Evolutionary conservation across 2,329 filamentous ascomycete genomes (phyloP), one percentile per base, ranked within the genome.

Genomic region (Fusarium nanum): DNA sequence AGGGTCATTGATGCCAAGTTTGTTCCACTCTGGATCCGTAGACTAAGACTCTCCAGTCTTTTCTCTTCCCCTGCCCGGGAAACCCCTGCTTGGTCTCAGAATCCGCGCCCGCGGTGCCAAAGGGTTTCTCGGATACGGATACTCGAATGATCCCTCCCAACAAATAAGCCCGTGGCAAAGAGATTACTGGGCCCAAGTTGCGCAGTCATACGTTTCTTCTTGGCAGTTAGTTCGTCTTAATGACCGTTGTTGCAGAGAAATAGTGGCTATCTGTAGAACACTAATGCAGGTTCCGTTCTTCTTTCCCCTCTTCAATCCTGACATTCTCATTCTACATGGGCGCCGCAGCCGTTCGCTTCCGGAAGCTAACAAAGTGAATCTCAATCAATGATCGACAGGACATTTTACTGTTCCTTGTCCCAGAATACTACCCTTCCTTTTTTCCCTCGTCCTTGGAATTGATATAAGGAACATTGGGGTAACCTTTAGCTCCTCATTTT

Each of bases 381-480:
- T 12, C 18, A 52, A 9, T 23, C 32, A 13, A 48, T 63, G 67
- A 71, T 70, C 62, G 57, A 67, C 67, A 44, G 60, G 55, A 48
- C 64, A 27, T 48, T 30, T 22, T 40, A n/a, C 20, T 27, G 12
- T 37, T n/a, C 23, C 20, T 59, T 23, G 22, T 67, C 27, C 32
- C 22, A 32, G 16, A 34, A 8, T 16, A 30, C 34, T 1, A 37
- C 34, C 34, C 34, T 37, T 37, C 40, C 25, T 18, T 61, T 42
- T 45, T 20, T 25, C n/a, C 23, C 13, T 37, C 34, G 34, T 10
- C 10, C 34, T 52, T 22, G 13, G 34, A 52, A 52, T 27, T 41
- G 40, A 71, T 70, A 70, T 70, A 70, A 70, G 62, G 37, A 60
- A 68, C 28, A 54, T 44, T 53, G 54, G 49, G 40, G 44, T 27